These are phyloP conservation scores for Neckera pumila DNA, from an alignment of 225 moss, liverwort and hornwort species.

Conservation along the genomic window DNA sequence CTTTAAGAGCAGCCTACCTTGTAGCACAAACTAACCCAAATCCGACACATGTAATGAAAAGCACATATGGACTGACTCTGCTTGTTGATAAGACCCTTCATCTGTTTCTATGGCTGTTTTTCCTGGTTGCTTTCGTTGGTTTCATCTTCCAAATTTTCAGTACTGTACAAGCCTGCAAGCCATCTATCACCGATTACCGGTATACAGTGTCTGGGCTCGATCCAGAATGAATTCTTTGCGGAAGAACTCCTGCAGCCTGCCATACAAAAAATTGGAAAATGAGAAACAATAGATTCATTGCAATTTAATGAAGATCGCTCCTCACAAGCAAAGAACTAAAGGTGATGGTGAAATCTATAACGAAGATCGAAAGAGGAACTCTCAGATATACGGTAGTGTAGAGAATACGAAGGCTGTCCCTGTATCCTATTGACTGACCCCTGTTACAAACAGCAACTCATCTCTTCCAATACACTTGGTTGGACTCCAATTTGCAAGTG, in stretches of 20 bases:
- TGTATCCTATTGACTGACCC: neutral
- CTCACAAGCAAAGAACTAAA: neutral
- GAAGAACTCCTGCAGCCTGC: neutral
- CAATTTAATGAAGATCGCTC: neutral
- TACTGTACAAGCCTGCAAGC: neutral
- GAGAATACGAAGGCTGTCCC: neutral
- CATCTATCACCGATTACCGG: neutral
- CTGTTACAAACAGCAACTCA: neutral
- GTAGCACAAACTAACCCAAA: neutral
- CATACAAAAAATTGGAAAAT: neutral
- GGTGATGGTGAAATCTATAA: neutral
- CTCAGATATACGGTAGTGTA: neutral
- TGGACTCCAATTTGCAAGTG: neutral
- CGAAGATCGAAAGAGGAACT: neutral
- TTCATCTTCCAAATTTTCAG: neutral
- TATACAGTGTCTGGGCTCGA: constrained; percentile 2
- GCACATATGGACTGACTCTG: neutral
- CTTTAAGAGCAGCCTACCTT: no score
- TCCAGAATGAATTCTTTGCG: constrained; percentile 26
- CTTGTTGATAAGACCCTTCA: neutral
- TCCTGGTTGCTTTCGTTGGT: neutral
- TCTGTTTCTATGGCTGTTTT: neutral
- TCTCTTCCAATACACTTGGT: neutral
- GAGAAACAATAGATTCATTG: neutral
- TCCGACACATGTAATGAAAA: neutral